Conservation (phyloP, 83 land plant species). For the Diphasiastrum complanatum region DNA sequence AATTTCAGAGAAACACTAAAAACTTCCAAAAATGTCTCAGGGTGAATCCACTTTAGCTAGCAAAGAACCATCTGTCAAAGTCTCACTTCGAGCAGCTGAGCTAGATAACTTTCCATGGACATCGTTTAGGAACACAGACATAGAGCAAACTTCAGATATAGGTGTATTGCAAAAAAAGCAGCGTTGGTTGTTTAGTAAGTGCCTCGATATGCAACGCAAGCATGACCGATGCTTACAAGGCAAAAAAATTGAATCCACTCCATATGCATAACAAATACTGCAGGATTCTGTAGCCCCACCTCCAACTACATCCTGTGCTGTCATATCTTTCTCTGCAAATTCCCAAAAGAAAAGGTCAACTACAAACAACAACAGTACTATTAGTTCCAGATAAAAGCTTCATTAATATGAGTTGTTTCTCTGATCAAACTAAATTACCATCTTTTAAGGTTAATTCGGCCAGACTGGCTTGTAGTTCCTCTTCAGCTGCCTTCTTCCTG, state of each 20-base stretch:
- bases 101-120: not conserved
- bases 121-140: constrained; percentile 17
- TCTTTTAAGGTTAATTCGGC: not conserved
- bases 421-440: not conserved
- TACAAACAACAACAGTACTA: no score
- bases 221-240: constrained; percentile 87
- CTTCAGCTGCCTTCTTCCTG: constrained; percentile 11
- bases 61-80: constrained; percentile 1
- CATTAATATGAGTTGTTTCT: not conserved
- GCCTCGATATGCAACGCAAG: constrained; percentile 78
- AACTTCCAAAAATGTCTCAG: no score
- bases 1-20: no score
- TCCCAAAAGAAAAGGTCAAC: no score
- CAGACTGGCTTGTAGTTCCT: not conserved
- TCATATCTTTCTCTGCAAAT: constrained; percentile 7
- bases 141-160: constrained; percentile 39
- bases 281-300: constrained; percentile 37
- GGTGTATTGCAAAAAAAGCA: constrained; percentile 90
- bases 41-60: no score
- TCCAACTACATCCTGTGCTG: constrained; percentile 14
- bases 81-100: constrained; percentile 3
- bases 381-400: no score
- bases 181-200: constrained; percentile 80
- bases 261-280: constrained; percentile 78
- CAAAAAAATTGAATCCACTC: constrained; percentile 56